Percentiles rank a stretch among this genome's conserved stretches.
Evolutionary conservation across 1,284 basidiomycete species (phyloP).

Genomic region (Xerocomus nothofagi): DNA sequence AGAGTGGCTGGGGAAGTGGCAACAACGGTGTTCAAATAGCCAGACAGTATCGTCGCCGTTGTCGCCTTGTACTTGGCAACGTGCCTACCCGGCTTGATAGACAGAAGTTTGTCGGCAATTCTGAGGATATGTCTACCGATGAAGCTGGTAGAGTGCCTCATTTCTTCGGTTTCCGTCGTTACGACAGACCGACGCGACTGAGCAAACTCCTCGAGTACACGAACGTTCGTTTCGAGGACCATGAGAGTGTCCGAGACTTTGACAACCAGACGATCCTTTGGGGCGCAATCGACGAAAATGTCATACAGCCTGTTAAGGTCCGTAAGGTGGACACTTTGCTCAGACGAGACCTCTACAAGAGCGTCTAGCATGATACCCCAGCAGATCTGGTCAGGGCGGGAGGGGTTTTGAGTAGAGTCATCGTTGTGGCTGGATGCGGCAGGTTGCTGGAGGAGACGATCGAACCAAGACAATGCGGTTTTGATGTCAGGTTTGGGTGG

Average conservation of each 20-base stretch:
- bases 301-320: slow-evolving; percentile 58
- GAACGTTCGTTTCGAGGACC: slow-evolving; percentile 43
- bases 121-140: slow-evolving; percentile 16
- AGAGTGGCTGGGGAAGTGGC: slow-evolving; percentile 1
- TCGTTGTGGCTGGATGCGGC: slow-evolving; percentile 38
- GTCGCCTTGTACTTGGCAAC: slow-evolving; percentile 20
- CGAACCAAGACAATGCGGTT: slow-evolving; percentile 72
- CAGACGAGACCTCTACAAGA: slow-evolving; percentile 40
- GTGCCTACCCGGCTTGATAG: slow-evolving; percentile 17
- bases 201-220: slow-evolving; percentile 34
- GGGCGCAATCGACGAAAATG: slow-evolving; percentile 37
- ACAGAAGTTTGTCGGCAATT: slow-evolving; percentile 14
- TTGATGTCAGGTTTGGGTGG: slow-evolving; percentile 50
- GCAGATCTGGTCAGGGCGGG: slow-evolving; percentile 50
- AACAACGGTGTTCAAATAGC: slow-evolving; percentile 18
- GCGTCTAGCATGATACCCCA: slow-evolving; percentile 57
- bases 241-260: slow-evolving; percentile 32
- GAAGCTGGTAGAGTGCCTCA: slow-evolving; percentile 22
- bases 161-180: slow-evolving; percentile 9
- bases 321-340: slow-evolving; percentile 41
- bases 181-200: slow-evolving; percentile 12
- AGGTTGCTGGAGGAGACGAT: slow-evolving; percentile 54
- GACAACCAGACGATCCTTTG: slow-evolving; percentile 39
- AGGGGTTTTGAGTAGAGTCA: slow-evolving; percentile 41
- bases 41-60: slow-evolving; percentile 16